Percentiles rank a stretch among this genome's conserved stretches.
These are phyloP conservation scores for Trichoderma orchidacearum DNA, from an alignment of 495 filamentous ascomycete genomes.

Conservation along the genomic window DNA sequence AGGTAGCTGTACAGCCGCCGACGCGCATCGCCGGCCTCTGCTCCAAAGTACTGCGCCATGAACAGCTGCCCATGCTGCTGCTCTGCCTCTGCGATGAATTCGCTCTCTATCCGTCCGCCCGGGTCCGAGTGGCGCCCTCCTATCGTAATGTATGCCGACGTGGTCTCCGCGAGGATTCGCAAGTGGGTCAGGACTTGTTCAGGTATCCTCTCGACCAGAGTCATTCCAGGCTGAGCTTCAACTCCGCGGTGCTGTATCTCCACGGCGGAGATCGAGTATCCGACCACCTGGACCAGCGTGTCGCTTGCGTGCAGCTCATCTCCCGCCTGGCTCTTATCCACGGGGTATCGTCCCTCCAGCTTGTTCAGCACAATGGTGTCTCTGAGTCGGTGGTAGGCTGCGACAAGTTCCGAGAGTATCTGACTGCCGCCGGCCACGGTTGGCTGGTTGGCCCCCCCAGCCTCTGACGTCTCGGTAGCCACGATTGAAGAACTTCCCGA, in stretches of 20 bases:
- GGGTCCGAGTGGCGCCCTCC: conserved; percentile 43
- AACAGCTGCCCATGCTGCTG: conserved; percentile 71
- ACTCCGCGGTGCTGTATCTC: conserved; percentile 89
- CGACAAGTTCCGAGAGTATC: conserved; percentile 57
- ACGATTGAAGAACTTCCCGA: conserved; percentile 14
- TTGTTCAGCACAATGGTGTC: conserved; percentile 64
- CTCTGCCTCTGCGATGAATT: conserved; percentile 56
- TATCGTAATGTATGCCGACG: conserved; percentile 68
- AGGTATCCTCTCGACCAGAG: conserved; percentile 73
- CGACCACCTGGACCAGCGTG: conserved; percentile 58
- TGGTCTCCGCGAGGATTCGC: conserved; percentile 81
- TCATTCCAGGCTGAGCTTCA: conserved; percentile 59
- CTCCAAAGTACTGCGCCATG: conserved; percentile 34
- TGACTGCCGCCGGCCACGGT: conserved; percentile 11
- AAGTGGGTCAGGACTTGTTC: conserved; percentile 72
- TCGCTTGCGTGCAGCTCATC: conserved; percentile 46
- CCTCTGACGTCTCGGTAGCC: conserved; percentile 3
- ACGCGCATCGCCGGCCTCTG: conserved; percentile 11
- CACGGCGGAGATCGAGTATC: conserved; percentile 75
- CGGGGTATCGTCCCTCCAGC: conserved; percentile 35
- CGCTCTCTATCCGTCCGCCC: conserved; percentile 38
- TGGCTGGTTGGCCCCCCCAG: conserved; percentile 3
- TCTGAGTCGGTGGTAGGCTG: conserved; percentile 66
- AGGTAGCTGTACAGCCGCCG: conserved; percentile 33
- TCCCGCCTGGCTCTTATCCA: conserved; percentile 5